Conservation (phyloP, 441 rosid genomes). For the Erysimum cheiri region DNA sequence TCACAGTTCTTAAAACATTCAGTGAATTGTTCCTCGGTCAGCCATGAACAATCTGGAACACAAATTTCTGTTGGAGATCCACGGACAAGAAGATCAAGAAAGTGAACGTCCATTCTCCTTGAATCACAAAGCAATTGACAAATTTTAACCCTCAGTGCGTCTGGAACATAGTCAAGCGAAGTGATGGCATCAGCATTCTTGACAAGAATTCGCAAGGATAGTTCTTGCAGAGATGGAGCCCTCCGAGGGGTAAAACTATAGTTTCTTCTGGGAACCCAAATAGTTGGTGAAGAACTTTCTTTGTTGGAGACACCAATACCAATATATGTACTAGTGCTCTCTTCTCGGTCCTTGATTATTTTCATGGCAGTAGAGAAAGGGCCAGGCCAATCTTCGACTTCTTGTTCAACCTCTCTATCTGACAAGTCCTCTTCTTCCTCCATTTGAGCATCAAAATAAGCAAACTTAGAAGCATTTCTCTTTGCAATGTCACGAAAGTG, state of each 20-base stretch:
- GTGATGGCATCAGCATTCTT: conserved; percentile 77
- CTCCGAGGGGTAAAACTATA: conserved; percentile 34
- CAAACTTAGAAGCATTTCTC: conserved; percentile 73
- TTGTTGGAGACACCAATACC: conserved; percentile 34
- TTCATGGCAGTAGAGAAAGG: conserved; percentile 98
- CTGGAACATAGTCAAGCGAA: conserved; percentile 87
- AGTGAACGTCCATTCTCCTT: conserved; percentile 57
- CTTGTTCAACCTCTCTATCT: conserved; percentile 48
- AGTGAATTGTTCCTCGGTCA: conserved; percentile 73
- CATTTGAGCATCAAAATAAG: conserved; percentile 59
- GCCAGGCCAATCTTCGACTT: conserved; percentile 93
- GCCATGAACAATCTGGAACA: conserved; percentile 86
- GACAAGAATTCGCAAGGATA: conserved; percentile 62
- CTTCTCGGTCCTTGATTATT: conserved; percentile 73
- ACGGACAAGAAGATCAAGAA: conserved; percentile 61
- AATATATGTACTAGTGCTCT: conserved; percentile 38
- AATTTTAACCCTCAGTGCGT: conserved; percentile 66
- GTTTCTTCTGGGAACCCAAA: conserved; percentile 67
- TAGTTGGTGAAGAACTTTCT: conserved; percentile 43
- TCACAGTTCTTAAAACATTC: conserved; percentile 64
- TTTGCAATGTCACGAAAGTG: conserved; percentile 67
- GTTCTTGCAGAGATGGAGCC: conserved; percentile 65
- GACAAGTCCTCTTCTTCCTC: conserved; percentile 48
- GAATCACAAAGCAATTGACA: conserved; percentile 76
- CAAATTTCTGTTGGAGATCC: conserved; percentile 79